Percentiles rank a stretch among this genome's conserved stretches.
phyloP scores from a whole-genome alignment of 192 early-diverging fungal species.

The Coemansia sp. region DNA sequence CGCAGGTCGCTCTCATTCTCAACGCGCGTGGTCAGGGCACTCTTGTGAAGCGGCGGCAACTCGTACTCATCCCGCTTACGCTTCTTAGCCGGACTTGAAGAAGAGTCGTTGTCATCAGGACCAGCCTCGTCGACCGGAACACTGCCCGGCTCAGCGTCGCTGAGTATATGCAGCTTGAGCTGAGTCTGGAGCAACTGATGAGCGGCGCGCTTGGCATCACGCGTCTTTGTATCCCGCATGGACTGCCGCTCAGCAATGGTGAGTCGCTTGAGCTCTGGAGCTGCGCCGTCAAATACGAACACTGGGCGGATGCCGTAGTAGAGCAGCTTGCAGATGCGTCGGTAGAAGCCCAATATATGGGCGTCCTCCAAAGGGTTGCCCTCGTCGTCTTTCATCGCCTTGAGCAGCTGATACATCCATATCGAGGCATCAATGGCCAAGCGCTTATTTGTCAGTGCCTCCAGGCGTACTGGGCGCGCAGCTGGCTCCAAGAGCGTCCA shows the following conservation, averaged over 20 bases:
- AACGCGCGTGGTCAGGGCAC: slow-evolving; percentile 31
- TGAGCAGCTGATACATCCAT: slow-evolving; percentile 97
- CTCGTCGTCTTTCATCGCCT: slow-evolving; percentile 89
- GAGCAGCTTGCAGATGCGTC: slow-evolving; percentile 92
- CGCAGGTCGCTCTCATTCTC: slow-evolving; percentile 44
- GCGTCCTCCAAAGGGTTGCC: slow-evolving; percentile 82
- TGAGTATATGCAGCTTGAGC: slow-evolving; percentile 71
- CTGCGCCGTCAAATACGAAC: slow-evolving; percentile 97
- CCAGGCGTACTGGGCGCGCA: slow-evolving; percentile 76
- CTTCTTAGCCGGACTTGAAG: slow-evolving; percentile 38
- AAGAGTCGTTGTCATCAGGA: slow-evolving; percentile 2
- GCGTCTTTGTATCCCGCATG: slow-evolving; percentile 35
- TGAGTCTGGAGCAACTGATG: slow-evolving; percentile 82
- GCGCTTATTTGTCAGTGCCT: slow-evolving; percentile 71
- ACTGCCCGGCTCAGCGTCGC: neutral
- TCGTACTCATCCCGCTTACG: slow-evolving; percentile 60
- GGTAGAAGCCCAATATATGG: slow-evolving; percentile 92
- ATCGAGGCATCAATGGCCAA: slow-evolving; percentile 96
- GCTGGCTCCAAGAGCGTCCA: slow-evolving; percentile 86
- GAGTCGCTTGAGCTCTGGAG: slow-evolving; percentile 80
- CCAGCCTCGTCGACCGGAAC: neutral
- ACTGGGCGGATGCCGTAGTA: slow-evolving; percentile 89
- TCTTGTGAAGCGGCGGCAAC: slow-evolving; percentile 31
- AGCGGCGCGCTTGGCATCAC: slow-evolving; percentile 72
- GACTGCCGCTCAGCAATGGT: slow-evolving; percentile 52